These are phyloP conservation scores for Botryosphaeria dothidea DNA, from an alignment of 2,329 filamentous ascomycete genomes.

Conservation along the genomic window DNA sequence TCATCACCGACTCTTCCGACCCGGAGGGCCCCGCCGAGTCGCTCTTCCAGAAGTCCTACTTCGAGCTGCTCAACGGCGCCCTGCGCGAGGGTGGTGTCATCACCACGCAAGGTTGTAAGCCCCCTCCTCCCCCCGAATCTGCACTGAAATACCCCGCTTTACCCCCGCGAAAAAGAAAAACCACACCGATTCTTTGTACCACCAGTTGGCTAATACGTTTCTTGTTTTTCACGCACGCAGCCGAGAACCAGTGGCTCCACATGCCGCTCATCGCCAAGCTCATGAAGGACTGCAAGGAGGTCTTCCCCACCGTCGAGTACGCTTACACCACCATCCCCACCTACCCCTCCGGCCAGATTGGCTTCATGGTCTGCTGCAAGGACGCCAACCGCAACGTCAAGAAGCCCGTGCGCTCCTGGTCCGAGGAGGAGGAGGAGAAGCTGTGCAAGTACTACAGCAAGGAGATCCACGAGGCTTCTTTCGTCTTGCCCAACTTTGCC, in stretches of 20 bases:
- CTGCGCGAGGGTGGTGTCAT: conserved; percentile 96
- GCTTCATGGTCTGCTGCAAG: conserved; percentile 99
- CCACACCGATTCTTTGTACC: neutral
- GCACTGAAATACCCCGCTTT: neutral
- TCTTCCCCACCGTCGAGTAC: conserved; percentile 98
- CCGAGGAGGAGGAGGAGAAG: conserved; percentile 84
- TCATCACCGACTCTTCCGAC: conserved; percentile 98
- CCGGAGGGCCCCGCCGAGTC: conserved; percentile 95
- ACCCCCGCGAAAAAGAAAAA: neutral
- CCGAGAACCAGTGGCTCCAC: conserved; percentile 99
- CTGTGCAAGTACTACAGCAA: conserved; percentile 97
- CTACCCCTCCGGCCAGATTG: conserved; percentile 98
- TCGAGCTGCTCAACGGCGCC: conserved; percentile 86
- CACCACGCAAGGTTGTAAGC: conserved; percentile 99
- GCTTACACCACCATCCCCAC: conserved; percentile 99
- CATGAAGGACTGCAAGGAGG: conserved; percentile 93
- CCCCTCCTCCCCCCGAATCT: conserved; percentile 47
- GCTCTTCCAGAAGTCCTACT: conserved; percentile 98
- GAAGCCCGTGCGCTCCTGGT: conserved; percentile 80
- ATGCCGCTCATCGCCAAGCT: conserved; percentile 89
- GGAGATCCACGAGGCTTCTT: conserved; percentile 93
- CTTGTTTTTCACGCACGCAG: conserved; percentile 53
- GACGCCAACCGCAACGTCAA: conserved; percentile 80
- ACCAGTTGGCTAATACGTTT: conserved; percentile 28
- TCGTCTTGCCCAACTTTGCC: conserved; percentile 91